Conservation (phyloP, 148 eudicot genomes). For the Amaranthus hypochondriacus region DNA sequence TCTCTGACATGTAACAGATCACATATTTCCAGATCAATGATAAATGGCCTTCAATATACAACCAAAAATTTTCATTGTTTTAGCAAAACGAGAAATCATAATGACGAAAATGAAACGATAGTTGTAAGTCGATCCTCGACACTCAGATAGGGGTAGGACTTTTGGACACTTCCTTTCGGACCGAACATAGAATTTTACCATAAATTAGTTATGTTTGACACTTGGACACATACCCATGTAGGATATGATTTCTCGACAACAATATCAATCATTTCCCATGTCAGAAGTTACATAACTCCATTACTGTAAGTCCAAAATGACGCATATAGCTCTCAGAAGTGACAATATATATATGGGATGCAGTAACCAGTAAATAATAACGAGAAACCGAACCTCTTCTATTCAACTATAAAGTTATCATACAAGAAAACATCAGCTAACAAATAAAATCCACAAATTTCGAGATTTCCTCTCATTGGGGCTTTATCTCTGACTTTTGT, state of each 20-base stretch:
- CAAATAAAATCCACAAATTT: conserved; percentile 15
- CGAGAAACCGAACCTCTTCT: not conserved
- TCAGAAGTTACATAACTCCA: not conserved
- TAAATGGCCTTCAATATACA: conserved; percentile 16
- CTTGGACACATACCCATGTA: too few species aligned
- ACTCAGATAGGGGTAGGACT: too few species aligned
- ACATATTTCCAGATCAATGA: conserved; percentile 7
- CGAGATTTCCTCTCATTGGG: not conserved
- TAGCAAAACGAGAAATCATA: not conserved
- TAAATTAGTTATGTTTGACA: too few species aligned
- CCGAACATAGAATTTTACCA: too few species aligned
- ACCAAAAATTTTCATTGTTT: conserved; percentile 2
- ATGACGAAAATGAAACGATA: not conserved
- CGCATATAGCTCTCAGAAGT: not conserved
- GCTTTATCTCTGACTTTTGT: not conserved
- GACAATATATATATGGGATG: not conserved
- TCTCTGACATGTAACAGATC: conserved; percentile 8
- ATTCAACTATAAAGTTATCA: conserved; percentile 11
- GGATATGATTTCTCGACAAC: too few species aligned
- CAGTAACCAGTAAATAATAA: not conserved
- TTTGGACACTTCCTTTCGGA: too few species aligned
- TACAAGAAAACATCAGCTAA: not conserved
- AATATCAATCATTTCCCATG: not conserved
- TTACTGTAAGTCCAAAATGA: not conserved
- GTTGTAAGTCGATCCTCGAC: too few species aligned